Evolutionary conservation across 179 eudicot species (phyloP).

Genomic region (Heliamphora pulchella): DNA sequence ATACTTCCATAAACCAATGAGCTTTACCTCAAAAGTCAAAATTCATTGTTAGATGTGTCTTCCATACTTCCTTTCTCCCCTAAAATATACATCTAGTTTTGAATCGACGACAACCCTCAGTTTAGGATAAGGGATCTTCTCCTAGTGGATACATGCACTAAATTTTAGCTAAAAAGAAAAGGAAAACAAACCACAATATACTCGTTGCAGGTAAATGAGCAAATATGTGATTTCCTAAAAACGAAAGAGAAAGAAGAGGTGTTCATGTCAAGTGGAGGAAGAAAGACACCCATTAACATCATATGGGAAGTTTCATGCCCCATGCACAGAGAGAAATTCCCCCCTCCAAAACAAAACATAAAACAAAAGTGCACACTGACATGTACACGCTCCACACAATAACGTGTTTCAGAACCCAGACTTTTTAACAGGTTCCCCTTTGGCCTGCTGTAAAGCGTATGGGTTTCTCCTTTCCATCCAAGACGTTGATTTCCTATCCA

Average conservation of each 20-base stretch:
- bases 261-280: not conserved
- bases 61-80: not conserved
- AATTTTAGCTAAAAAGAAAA: not conserved
- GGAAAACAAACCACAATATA: not conserved
- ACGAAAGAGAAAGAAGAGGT: not conserved
- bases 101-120: not conserved
- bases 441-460: not conserved
- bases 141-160: not conserved
- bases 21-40: not conserved
- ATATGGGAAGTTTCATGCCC: not conserved
- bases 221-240: not conserved
- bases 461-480: constrained; percentile 1
- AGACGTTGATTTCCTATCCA: not conserved
- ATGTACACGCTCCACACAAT: not conserved
- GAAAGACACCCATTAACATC: not conserved
- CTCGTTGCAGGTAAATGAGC: not conserved
- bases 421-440: not conserved
- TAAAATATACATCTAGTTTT: not conserved
- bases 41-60: not conserved
- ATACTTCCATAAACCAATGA: not conserved
- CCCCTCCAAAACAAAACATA: not conserved
- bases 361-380: not conserved
- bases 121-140: not conserved
- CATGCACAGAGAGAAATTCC: not conserved
- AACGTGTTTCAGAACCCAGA: not conserved